Base-by-base conservation (phyloP, 306 rosid genomes). In the Elaeagnus macrophylla region DNA sequence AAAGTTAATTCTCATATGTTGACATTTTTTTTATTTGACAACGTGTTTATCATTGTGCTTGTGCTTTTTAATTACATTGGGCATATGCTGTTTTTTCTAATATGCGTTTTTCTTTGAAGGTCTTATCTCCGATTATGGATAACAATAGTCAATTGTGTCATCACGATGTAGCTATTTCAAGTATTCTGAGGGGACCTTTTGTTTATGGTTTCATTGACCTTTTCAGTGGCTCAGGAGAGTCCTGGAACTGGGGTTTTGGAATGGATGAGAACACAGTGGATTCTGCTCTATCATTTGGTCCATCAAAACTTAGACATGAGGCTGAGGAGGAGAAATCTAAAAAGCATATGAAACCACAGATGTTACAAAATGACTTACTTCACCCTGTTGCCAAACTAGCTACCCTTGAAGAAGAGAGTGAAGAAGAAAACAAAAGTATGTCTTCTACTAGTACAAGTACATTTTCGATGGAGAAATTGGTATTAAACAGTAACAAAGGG, bases 161-260 rank as follows among this genome's bases (percentile, higher is more conserved):
- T 58, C 78, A 72, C 75, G 95, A 76, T 56, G 38, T 62, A 48
- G 39, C 75, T 69, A 67, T 75, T 67, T 71, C 79, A 77, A 67
- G 48, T 60, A 71, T 72, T 63, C 72, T 65, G 69, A 75, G 63
- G 60, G 81, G 76, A 54, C 75, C 77, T 65, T 90, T 83, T 81
- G 90, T 86, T 57, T 78, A 81, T 64, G 94, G 95, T 69, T 81
- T 81, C 73, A 69, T 90, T 55, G 97, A 90, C 76, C 91, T 90
- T 69, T 90, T 86, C 77, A 73, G 91, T 71, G 94, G 89, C 57
- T 83, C 78, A 58, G 95, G 83, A 72, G 90, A 90, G 77, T 83
- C 80, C 39, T 86, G 97, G 97, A 76, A 67, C 70, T 90, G 95
- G 95, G 76, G 79, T 56, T 76, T 83, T 56, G 94, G 77, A 69